Percentiles rank a stretch among this genome's conserved stretches.
These are phyloP conservation scores for Fimicolochytrium jonesii DNA, from an alignment of 192 early-diverging fungal genomes.

Conservation along the genomic window DNA sequence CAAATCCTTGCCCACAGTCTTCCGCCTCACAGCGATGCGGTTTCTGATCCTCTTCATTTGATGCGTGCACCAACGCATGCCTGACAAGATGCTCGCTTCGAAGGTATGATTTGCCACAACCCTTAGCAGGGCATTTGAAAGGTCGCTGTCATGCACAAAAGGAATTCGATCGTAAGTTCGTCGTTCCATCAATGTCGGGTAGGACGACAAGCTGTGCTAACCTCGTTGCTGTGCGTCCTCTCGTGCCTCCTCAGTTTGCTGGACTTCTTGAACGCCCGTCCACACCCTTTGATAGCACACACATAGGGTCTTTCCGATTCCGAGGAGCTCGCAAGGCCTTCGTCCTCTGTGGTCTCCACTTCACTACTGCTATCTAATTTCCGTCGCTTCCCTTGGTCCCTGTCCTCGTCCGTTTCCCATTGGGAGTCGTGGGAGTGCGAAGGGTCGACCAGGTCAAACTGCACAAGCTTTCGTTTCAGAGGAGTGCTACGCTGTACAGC, in stretches of 20 bases:
- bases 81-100: conserved; percentile 5
- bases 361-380: too few species aligned
- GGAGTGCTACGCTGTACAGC: too few species aligned
- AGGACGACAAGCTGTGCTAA: background rate
- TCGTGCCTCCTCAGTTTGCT: conserved; percentile 1
- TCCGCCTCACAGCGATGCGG: conserved; percentile 3
- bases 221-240: background rate
- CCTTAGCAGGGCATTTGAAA: background rate
- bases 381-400: too few species aligned
- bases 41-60: background rate
- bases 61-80: conserved; percentile 2
- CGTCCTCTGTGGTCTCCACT: too few species aligned
- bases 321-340: too few species aligned
- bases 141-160: conserved; percentile 5
- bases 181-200: background rate
- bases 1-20: conserved; percentile 1
- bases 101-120: conserved; percentile 6
- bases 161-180: background rate
- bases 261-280: background rate
- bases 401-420: too few species aligned
- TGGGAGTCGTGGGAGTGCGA: too few species aligned
- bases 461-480: too few species aligned
- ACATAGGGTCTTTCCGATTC: too few species aligned
- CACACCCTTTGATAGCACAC: background rate
- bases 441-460: too few species aligned